Conservation (phyloP, 257 asterid species). For the Osmanthus fragrans region DNA sequence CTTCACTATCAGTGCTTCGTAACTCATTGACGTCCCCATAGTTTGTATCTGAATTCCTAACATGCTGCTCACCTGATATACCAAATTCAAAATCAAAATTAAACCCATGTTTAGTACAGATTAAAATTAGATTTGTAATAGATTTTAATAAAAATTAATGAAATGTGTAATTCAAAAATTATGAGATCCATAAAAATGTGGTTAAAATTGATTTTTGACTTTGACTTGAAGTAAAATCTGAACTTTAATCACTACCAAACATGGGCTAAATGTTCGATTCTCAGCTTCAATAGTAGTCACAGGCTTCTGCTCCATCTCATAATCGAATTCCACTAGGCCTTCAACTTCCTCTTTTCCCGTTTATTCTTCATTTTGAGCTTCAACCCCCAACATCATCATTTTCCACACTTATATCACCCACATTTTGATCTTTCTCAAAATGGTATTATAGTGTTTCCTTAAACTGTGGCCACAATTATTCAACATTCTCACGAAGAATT, state of each 20-base stretch:
- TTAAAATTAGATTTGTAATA: too few species aligned
- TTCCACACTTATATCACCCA: neutral
- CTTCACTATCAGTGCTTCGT: neutral
- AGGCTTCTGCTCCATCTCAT: neutral
- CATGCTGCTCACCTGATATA: too few species aligned
- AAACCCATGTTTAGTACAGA: too few species aligned
- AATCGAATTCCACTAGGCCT: neutral
- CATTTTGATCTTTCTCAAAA: neutral
- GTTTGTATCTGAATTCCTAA: neutral
- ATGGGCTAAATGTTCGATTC: too few species aligned
- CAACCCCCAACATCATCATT: neutral
- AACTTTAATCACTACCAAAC: too few species aligned
- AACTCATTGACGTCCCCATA: neutral
- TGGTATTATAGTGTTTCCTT: too few species aligned
- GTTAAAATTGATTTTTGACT: too few species aligned
- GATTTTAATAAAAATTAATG: too few species aligned
- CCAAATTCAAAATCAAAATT: neutral
- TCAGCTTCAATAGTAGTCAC: too few species aligned
- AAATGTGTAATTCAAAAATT: too few species aligned
- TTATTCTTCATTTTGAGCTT: neutral
- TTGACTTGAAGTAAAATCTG: too few species aligned
- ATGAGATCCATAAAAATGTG: too few species aligned
- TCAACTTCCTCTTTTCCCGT: neutral
- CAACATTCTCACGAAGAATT: neutral
- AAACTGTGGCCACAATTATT: neutral